phyloP scores from a whole-genome alignment of 192 early-diverging fungal species.

The Gamsiella multidivaricata region DNA sequence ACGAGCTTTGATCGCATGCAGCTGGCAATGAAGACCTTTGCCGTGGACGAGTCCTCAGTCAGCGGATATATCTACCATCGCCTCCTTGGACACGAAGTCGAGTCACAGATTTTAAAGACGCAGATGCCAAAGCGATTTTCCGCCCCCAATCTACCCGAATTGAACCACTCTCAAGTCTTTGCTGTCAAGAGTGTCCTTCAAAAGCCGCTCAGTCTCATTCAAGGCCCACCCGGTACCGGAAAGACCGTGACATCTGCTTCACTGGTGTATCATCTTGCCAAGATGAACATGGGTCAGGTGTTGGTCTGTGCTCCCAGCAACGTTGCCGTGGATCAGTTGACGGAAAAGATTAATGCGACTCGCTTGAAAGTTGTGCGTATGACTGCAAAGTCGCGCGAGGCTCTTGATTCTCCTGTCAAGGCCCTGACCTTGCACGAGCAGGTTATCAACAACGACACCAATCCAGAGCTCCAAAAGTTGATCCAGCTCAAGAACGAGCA shows the following conservation, averaged over 20 bases:
- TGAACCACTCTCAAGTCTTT: slow-evolving; percentile 96
- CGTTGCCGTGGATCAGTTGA: slow-evolving; percentile 98
- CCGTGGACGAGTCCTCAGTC: slow-evolving; percentile 92
- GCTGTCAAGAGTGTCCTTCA: slow-evolving; percentile 95
- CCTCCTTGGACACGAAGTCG: slow-evolving; percentile 94
- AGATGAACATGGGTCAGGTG: slow-evolving; percentile 90
- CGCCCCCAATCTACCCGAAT: slow-evolving; percentile 93
- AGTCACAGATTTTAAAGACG: slow-evolving; percentile 82
- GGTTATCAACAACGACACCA: slow-evolving; percentile 94
- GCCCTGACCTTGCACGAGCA: slow-evolving; percentile 97
- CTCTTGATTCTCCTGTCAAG: slow-evolving; percentile 92
- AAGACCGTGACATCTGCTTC: slow-evolving; percentile 99
- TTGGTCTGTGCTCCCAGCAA: slow-evolving; percentile 99
- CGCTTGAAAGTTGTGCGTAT: slow-evolving; percentile 96
- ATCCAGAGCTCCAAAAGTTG: slow-evolving; percentile 93
- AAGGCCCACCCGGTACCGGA: slow-evolving; percentile 97
- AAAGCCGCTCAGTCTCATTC: slow-evolving; percentile 93
- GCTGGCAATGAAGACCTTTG: slow-evolving; percentile 95
- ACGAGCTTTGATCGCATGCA: slow-evolving; percentile 98
- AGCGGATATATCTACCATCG: slow-evolving; percentile 96
- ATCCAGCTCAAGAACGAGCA: slow-evolving; percentile 87
- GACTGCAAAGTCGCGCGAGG: slow-evolving; percentile 93
- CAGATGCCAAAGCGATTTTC: slow-evolving; percentile 90
- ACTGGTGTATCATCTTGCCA: slow-evolving; percentile 96
- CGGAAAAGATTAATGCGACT: slow-evolving; percentile 95